phyloP scores from a whole-genome alignment of 768 basidiomycete genomes.

The Mycena filopes region DNA sequence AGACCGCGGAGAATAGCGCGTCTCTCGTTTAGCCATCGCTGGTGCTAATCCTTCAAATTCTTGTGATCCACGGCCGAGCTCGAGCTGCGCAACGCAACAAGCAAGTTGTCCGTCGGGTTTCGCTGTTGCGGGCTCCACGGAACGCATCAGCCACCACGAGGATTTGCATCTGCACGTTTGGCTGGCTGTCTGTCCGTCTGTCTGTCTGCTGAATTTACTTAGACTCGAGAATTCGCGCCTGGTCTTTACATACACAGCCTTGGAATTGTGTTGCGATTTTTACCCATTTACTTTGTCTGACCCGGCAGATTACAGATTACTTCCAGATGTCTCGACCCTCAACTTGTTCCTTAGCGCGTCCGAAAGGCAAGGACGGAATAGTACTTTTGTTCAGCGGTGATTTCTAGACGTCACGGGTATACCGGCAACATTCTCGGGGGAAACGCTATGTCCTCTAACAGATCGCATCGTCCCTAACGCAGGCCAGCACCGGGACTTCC shows the following conservation, averaged over 20 bases:
- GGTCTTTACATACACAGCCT: not conserved
- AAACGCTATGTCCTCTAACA: too few species aligned
- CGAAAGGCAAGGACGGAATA: too few species aligned
- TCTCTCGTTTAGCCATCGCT: not conserved
- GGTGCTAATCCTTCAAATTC: not conserved
- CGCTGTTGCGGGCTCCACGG: conserved; percentile 10
- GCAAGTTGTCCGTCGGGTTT: not conserved
- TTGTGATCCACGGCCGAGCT: not conserved
- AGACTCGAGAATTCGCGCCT: not conserved
- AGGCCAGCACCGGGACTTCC: too few species aligned
- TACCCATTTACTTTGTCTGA: too few species aligned
- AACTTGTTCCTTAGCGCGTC: too few species aligned
- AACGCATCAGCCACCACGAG: not conserved
- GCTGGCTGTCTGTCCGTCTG: not conserved
- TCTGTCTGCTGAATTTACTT: not conserved
- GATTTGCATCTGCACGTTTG: conserved; percentile 1
- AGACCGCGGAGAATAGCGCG: not conserved
- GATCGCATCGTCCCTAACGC: too few species aligned
- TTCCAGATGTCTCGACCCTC: too few species aligned
- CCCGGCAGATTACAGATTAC: too few species aligned
- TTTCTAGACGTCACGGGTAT: too few species aligned
- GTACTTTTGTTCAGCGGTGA: not conserved
- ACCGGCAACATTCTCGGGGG: too few species aligned
- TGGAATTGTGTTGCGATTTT: not conserved
- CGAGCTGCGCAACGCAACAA: too few species aligned